Base-by-base conservation (phyloP, 345 rosid species). In the Arabidopsis suecica region DNA sequence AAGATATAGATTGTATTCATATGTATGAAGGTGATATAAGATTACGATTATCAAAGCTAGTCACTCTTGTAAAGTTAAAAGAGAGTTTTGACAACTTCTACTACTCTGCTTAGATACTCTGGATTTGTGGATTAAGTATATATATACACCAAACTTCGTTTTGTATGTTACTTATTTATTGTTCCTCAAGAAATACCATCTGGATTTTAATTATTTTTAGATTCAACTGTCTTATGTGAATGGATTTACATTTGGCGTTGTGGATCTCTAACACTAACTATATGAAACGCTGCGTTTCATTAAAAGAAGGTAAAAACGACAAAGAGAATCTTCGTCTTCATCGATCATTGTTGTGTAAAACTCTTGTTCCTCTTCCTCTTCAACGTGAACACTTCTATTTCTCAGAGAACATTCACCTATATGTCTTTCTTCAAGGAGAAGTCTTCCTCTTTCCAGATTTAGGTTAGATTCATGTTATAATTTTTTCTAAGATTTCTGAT, bases 71-170 rank as follows among this genome's bases (percentile, higher is more conserved):
- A 60, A 59, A 67, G 67, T 28, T 20, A 25, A 66, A 18, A 49
- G 68, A 67, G 61, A 28, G 32, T 28, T 28, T 75, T 67, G 22
- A 23, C 30, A 58, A 68, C 68, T 67, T 49, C 9, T 48, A 30
- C 40, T 65, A 30, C 40, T 65, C 62, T 73, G 68, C 41, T 25
- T 32, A 54, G 11, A 42, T 73, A 11, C 33, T 54, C 55, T 64
- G 49, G 36, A 23, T 58, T 44, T 44, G 30, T 73, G 56, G 44
- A 16, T 16, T 38, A 37, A 65, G 51, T 66, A 47, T 74, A 47
- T 3, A 56, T 1, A 73, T 54, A 57, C 11, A 57, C 32, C 30
- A 34, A 5, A 7, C 8, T 34, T 34, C 1, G 32, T 51, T 72
- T 32, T 33, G 44, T 12, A 40, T 62, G 61, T 13, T 36, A 59